Conservation (phyloP, 169 alveolate genomes). For the Babesia sp. region DNA sequence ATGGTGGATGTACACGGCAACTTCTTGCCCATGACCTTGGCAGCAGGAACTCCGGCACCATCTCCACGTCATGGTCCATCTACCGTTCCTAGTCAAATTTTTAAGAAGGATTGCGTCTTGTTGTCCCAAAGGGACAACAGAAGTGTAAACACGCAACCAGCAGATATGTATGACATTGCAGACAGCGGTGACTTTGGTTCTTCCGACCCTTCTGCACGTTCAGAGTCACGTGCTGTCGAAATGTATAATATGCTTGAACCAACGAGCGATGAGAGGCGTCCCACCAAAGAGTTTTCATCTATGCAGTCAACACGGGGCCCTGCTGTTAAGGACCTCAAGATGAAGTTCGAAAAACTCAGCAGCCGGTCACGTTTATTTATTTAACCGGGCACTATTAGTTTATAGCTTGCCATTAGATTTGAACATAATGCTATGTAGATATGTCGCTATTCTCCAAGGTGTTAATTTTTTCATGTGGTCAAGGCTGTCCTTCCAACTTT, state of each 20-base stretch:
- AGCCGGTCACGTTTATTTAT: neutral
- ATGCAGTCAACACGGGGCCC: neutral
- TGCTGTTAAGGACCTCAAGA: slow-evolving; percentile 10
- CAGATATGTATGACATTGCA: slow-evolving; percentile 14
- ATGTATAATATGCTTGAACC: slow-evolving; percentile 20
- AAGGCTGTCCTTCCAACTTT: no score
- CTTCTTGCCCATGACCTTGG: slow-evolving; percentile 13
- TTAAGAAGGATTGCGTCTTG: slow-evolving; percentile 5
- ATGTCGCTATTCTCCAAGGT: neutral
- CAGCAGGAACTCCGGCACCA: slow-evolving; percentile 47
- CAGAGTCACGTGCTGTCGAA: slow-evolving; percentile 7
- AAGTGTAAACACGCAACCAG: neutral
- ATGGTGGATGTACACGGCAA: slow-evolving; percentile 27
- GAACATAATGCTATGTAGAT: neutral
- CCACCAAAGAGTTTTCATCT: neutral
- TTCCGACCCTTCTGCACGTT: neutral
- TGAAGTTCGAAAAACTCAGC: slow-evolving; percentile 39
- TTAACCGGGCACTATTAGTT: neutral
- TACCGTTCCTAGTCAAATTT: neutral
- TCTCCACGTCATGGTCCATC: neutral
- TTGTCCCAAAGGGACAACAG: no score
- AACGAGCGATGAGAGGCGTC: neutral
- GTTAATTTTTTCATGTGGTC: neutral
- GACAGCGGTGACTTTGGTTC: slow-evolving; percentile 1
- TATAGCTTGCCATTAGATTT: neutral